Conservation (phyloP, 441 rosid species). For the Metrosideros polymorpha region DNA sequence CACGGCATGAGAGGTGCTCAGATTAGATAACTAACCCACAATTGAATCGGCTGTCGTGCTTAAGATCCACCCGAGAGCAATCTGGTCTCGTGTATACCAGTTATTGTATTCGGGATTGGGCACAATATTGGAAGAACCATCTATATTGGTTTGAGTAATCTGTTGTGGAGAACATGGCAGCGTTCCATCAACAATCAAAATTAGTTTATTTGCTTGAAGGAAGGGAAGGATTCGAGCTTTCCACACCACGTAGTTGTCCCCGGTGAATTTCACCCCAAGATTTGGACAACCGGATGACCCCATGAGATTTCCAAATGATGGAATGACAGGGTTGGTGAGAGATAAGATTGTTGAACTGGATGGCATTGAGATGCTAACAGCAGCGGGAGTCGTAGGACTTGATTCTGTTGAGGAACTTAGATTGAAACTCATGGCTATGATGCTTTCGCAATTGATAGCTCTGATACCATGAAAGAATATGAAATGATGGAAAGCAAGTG, state of each 20-base stretch:
- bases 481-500: too few relatives aligned
- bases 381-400: too few relatives aligned
- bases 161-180: not conserved
- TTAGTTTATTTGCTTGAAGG: not conserved
- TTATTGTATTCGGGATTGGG: not conserved
- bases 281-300: not conserved
- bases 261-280: not conserved
- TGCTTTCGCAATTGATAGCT: too few relatives aligned
- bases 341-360: too few relatives aligned
- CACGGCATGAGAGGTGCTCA: not conserved
- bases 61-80: not conserved
- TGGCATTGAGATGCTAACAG: too few relatives aligned
- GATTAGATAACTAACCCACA: too few relatives aligned
- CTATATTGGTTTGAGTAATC: not conserved
- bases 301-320: not conserved
- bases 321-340: not conserved
- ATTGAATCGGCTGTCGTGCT: not conserved
- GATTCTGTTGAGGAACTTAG: too few relatives aligned
- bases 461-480: too few relatives aligned
- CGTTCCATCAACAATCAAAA: too few relatives aligned
- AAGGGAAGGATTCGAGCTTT: not conserved
- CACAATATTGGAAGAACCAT: not conserved
- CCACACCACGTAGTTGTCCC: not conserved
- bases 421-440: too few relatives aligned
- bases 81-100: too few relatives aligned